phyloP scores from a whole-genome alignment of 257 asterid species.

The Echium plantagineum region DNA sequence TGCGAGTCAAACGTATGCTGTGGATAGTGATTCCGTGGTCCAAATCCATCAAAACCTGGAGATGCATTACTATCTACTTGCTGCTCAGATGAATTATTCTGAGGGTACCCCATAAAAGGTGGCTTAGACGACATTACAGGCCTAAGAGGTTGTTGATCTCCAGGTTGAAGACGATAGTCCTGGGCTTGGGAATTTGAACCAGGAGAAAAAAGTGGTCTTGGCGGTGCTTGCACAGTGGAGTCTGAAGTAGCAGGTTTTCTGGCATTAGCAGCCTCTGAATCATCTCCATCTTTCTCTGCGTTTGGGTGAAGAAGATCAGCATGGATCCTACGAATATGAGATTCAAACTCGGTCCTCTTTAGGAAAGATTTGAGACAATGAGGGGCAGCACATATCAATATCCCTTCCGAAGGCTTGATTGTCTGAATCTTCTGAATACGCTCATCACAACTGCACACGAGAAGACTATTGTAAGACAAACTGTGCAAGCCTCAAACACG shows the following conservation, averaged over 20 bases:
- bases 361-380: constrained; percentile 89
- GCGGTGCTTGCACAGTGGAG: constrained; percentile 84
- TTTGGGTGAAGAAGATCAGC: constrained; percentile 47
- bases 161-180: constrained; percentile 41
- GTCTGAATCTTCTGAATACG: constrained; percentile 96
- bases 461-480: constrained; percentile 3
- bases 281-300: constrained; percentile 53
- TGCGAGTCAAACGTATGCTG: constrained; percentile 50
- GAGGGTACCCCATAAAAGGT: constrained; percentile 49
- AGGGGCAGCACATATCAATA: constrained; percentile 84
- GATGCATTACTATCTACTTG: constrained; percentile 39
- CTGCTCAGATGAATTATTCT: constrained; percentile 50
- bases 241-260: constrained; percentile 77
- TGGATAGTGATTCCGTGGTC: constrained; percentile 48
- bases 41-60: constrained; percentile 46
- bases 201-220: constrained; percentile 49
- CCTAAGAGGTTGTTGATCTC: constrained; percentile 52
- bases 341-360: constrained; percentile 62
- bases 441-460: constrained; percentile 58
- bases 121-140: constrained; percentile 40
- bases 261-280: constrained; percentile 51
- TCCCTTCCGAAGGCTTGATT: constrained; percentile 87
- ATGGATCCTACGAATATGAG: constrained; percentile 53
- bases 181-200: constrained; percentile 47
- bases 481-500: not conserved